Evolutionary conservation across 352 stramenopile genomes (phyloP), one percentile per base, ranked within the genome.

Genomic region (Pythium monospermum): DNA sequence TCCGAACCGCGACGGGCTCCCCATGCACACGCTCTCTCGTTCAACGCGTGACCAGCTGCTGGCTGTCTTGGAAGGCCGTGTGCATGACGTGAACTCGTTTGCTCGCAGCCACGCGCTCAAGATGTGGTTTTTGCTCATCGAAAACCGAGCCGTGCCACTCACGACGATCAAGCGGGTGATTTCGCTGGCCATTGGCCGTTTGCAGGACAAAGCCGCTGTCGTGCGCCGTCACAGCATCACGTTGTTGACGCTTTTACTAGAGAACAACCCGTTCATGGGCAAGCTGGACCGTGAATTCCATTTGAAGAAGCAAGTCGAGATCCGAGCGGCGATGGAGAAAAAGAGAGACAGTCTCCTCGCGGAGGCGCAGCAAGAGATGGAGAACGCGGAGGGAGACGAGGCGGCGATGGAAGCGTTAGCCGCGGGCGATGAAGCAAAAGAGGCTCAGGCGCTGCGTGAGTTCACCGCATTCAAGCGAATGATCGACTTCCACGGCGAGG

Each of bases 191-290:
- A 77, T 89, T 11, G 73, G 95, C 44, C 76, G 95, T 2, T 61
- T 98, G 28, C 76, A 95, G 35, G 95, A 98, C 65, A 97, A 97
- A 62, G 94, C 89, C 30, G 89, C 93, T 1, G 82, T 97, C 16
- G 94, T 97, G 43, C 74, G 95, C 21, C 88, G 93, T 38, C 83
- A 95, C 27, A 87, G 69, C 15, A 76, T 91, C 38, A 56, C 93
- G 61, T 64, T 98, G 27, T 66, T 98, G 4, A 96, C 81, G n/a
- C 57, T 79, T 16, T 43, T 98, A 30, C 57, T 98, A 5, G 86
- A 97, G 61, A 94, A 91, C 51, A 98, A 98, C 58, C 95, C 94
- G 10, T 98, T 94, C 60, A 92, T 96, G 76, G 87, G 84, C 15
- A 87, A 90, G 38, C 66, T 98, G 8, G 73, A 98, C 37, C 68